Evolutionary conservation across 2,329 filamentous ascomycete species (phyloP).

Genomic region (Didymella segeticola): DNA sequence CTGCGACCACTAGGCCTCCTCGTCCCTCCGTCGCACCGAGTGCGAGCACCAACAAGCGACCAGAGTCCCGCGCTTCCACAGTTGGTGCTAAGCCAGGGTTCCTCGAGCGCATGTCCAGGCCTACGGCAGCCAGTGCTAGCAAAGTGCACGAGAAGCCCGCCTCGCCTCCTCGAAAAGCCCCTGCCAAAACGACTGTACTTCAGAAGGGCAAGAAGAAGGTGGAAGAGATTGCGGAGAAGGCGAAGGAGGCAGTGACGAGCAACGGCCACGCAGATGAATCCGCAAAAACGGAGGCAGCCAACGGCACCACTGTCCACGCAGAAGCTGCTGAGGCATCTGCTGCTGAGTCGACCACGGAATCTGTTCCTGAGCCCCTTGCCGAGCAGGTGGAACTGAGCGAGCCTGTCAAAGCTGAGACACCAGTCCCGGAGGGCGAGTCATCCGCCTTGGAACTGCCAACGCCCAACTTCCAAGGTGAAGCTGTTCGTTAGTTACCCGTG

Average conservation of each 20-base stretch:
- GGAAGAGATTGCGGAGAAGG: constrained; percentile 42
- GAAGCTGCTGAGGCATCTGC: constrained; percentile 2
- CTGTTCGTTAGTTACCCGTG: constrained; percentile 27
- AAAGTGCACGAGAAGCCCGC: constrained; percentile 70
- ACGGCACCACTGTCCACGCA: constrained; percentile 1
- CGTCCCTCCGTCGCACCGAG: constrained; percentile 47
- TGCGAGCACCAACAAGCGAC: constrained; percentile 55
- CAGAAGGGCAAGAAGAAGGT: constrained; percentile 49
- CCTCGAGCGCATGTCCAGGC: constrained; percentile 81
- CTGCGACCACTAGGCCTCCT: constrained; percentile 38
- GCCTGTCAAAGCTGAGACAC: constrained; percentile 19
- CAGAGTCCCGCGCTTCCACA: constrained; percentile 56
- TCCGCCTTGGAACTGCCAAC: constrained; percentile 34
- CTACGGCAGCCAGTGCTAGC: constrained; percentile 71
- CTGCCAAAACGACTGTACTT: constrained; percentile 30
- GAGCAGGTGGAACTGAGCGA: constrained; percentile 13
- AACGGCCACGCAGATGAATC: constrained; percentile 31
- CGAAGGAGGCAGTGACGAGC: constrained; percentile 42
- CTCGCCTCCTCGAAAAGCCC: constrained; percentile 44
- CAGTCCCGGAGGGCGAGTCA: constrained; percentile 30
- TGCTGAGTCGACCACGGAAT: neutral
- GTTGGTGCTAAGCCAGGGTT: constrained; percentile 70
- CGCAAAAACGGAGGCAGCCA: constrained; percentile 14
- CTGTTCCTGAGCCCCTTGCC: constrained; percentile 2
- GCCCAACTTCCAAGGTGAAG: constrained; percentile 29